Evolutionary conservation across 129 eudicot genomes (phyloP).

Genomic region (Lactuca saligna): DNA sequence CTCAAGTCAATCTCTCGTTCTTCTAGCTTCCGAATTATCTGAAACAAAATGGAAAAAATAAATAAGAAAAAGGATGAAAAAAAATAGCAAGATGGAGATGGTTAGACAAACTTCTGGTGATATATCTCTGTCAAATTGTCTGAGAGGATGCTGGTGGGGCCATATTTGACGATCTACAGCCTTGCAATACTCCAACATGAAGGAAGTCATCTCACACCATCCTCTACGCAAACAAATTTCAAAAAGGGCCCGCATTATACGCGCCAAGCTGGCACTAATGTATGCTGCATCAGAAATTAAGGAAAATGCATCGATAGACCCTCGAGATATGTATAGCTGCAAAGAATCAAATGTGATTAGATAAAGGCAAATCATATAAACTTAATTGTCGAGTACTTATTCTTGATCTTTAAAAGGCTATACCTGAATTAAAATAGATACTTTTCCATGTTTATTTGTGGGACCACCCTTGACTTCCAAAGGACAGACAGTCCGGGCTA

Average conservation of each 20-base stretch:
- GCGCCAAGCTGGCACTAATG: slow-evolving; percentile 97
- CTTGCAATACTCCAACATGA: slow-evolving; percentile 97
- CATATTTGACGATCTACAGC: slow-evolving; percentile 98
- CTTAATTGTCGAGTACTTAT: slow-evolving; percentile 1
- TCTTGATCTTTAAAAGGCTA: slow-evolving; percentile 13
- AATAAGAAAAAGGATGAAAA: slow-evolving; percentile 19
- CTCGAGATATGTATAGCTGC: slow-evolving; percentile 92
- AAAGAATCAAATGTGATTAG: slow-evolving; percentile 21
- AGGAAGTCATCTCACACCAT: slow-evolving; percentile 97
- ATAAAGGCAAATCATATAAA: slow-evolving; percentile 14
- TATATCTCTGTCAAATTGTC: slow-evolving; percentile 90
- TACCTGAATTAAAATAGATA: slow-evolving; percentile 97
- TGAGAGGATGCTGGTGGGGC: slow-evolving; percentile 98
- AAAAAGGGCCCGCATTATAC: slow-evolving; percentile 95
- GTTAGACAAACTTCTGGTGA: slow-evolving; percentile 64
- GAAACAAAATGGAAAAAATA: slow-evolving; percentile 22
- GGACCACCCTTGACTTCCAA: slow-evolving; percentile 97
- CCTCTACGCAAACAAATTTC: slow-evolving; percentile 97
- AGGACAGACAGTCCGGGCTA: slow-evolving; percentile 78
- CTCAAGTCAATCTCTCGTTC: slow-evolving; percentile 83
- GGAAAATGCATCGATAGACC: slow-evolving; percentile 79
- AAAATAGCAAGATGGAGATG: slow-evolving; percentile 5
- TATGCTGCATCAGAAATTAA: slow-evolving; percentile 93
- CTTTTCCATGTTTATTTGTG: slow-evolving; percentile 89
- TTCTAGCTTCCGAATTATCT: slow-evolving; percentile 94